These are phyloP conservation scores for Neurospora tetrasperma DNA, from an alignment of 495 filamentous ascomycete genomes.

Conservation along the genomic window DNA sequence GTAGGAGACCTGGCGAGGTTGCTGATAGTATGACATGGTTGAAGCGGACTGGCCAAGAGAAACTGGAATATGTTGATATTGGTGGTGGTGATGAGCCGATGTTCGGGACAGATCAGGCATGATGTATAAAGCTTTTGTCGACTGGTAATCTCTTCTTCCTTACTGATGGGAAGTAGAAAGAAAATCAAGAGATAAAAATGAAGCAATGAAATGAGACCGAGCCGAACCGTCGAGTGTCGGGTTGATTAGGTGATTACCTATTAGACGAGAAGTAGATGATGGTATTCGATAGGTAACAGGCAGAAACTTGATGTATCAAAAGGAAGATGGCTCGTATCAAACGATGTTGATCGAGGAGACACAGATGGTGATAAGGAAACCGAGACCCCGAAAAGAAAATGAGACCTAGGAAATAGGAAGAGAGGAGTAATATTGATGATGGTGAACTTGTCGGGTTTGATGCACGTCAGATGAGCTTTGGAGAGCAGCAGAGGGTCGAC, in stretches of 20 bases:
- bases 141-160: slow-evolving; percentile 1
- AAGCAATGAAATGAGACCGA: background rate
- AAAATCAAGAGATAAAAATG: background rate
- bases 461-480: background rate
- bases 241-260: slow-evolving; percentile 15
- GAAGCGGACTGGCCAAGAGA: slow-evolving; percentile 8
- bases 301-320: background rate
- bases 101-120: slow-evolving; percentile 25
- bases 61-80: slow-evolving; percentile 14
- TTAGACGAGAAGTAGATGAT: slow-evolving; percentile 8
- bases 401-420: background rate
- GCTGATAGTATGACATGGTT: slow-evolving; percentile 23
- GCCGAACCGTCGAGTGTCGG: slow-evolving; percentile 7
- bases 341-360: slow-evolving; percentile 18
- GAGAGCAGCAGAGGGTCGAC: slow-evolving; percentile 7
- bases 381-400: background rate
- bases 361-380: background rate
- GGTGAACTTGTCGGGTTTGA: background rate
- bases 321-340: slow-evolving; percentile 32
- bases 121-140: slow-evolving; percentile 5
- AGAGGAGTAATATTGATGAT: background rate
- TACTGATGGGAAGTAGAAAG: background rate
- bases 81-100: slow-evolving; percentile 24
- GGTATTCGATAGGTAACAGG: background rate
- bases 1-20: slow-evolving; percentile 17